phyloP scores from a whole-genome alignment of 768 basidiomycete genomes.

The Russula foetens region DNA sequence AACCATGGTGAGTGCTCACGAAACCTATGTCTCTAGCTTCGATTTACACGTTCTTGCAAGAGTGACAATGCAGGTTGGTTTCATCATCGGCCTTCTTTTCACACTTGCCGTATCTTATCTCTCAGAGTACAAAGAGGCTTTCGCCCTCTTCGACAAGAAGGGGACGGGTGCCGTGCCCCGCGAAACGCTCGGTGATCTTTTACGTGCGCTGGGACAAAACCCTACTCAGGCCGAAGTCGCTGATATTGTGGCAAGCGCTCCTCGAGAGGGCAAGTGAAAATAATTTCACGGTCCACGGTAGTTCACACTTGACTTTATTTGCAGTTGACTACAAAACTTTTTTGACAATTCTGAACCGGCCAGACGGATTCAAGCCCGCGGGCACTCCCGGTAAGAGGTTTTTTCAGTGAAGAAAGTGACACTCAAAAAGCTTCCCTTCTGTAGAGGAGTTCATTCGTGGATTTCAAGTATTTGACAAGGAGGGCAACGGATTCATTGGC shows the following conservation, averaged over 20 bases:
- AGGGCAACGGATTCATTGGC: slow-evolving; percentile 86
- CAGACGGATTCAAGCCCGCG: slow-evolving; percentile 95
- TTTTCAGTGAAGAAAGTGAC: neutral
- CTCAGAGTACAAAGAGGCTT: slow-evolving; percentile 91
- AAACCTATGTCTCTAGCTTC: neutral
- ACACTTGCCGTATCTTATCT: neutral
- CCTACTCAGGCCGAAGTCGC: slow-evolving; percentile 98
- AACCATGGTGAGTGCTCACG: slow-evolving; percentile 9
- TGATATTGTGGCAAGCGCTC: slow-evolving; percentile 64
- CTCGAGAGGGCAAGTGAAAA: slow-evolving; percentile 57
- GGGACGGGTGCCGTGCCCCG: slow-evolving; percentile 86
- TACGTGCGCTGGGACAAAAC: slow-evolving; percentile 94
- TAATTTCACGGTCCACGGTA: neutral
- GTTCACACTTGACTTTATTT: neutral
- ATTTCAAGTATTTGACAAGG: slow-evolving; percentile 98
- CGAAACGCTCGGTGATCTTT: slow-evolving; percentile 83
- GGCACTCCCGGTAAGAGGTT: slow-evolving; percentile 79
- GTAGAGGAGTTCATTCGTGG: slow-evolving; percentile 98
- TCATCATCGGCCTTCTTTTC: neutral
- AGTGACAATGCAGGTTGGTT: slow-evolving; percentile 46
- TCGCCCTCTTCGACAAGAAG: slow-evolving; percentile 96
- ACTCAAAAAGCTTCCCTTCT: neutral
- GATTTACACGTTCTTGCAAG: slow-evolving; percentile 21
- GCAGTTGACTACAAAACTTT: slow-evolving; percentile 92
- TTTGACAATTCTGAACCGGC: slow-evolving; percentile 83